These are phyloP conservation scores for Globisporangium emineosum DNA, from an alignment of 352 stramenopile genomes.

Conservation along the genomic window DNA sequence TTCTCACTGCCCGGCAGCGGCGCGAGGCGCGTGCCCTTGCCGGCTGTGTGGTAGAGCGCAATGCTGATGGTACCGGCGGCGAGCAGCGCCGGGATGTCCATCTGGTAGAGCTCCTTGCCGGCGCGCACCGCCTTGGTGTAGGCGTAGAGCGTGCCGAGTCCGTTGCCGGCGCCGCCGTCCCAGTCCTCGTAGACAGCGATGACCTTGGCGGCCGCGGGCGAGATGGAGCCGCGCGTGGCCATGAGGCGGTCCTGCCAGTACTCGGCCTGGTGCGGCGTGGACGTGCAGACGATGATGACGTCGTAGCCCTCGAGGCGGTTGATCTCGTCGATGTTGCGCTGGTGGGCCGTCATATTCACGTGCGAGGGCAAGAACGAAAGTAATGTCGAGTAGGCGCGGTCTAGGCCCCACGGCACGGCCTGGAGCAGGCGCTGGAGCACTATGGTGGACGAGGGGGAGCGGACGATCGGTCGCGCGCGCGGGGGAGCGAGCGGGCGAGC, in stretches of 20 bases:
- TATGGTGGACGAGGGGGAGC: slow-evolving; percentile 9
- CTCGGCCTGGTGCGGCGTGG: slow-evolving; percentile 92
- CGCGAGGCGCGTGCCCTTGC: slow-evolving; percentile 96
- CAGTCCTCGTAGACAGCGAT: slow-evolving; percentile 97
- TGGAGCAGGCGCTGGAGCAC: slow-evolving; percentile 16
- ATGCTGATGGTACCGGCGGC: slow-evolving; percentile 81
- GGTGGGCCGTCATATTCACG: slow-evolving; percentile 33
- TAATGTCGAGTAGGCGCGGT: slow-evolving; percentile 18
- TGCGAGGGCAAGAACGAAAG: slow-evolving; percentile 12
- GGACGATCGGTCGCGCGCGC: background rate
- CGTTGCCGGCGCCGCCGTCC: slow-evolving; percentile 95
- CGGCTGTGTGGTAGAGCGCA: slow-evolving; percentile 97
- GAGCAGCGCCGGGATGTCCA: slow-evolving; percentile 86
- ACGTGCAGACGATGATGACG: slow-evolving; percentile 97
- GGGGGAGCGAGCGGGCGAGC: background rate
- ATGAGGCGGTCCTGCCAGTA: slow-evolving; percentile 97
- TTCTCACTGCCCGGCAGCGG: slow-evolving; percentile 96
- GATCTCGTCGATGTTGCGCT: slow-evolving; percentile 86
- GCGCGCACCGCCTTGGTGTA: slow-evolving; percentile 92
- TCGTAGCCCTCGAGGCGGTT: slow-evolving; percentile 91
- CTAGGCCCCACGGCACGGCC: slow-evolving; percentile 4
- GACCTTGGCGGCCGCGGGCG: slow-evolving; percentile 87
- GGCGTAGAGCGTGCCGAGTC: slow-evolving; percentile 94
- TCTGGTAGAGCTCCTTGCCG: slow-evolving; percentile 82
- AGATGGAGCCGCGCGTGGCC: slow-evolving; percentile 77